These are phyloP conservation scores for Ambrosia trifida DNA, from an alignment of 129 eudicot species.

Conservation along the genomic window DNA sequence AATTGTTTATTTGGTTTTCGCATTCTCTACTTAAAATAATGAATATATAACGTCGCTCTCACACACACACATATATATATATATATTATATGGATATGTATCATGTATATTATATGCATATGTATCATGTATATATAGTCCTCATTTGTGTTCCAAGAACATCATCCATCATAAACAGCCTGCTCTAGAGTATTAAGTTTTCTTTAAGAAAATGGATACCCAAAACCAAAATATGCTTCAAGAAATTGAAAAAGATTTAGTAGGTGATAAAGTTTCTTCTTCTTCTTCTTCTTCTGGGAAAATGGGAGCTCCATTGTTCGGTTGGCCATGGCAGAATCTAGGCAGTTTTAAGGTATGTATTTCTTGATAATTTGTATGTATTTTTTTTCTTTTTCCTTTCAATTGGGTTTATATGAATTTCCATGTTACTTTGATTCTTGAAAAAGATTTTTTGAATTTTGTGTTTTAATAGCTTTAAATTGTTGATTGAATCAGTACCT, in stretches of 20 bases:
- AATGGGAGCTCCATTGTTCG: constrained; percentile 53
- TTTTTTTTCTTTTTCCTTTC: too few relatives aligned
- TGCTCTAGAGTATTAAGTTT: background rate
- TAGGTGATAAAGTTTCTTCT: constrained; percentile 26
- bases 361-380: background rate
- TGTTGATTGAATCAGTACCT: constrained; percentile 53
- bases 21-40: too few relatives aligned
- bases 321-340: constrained; percentile 88
- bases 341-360: constrained; percentile 58
- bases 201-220: constrained; percentile 28
- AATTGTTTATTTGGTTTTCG: too few relatives aligned
- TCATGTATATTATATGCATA: background rate
- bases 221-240: constrained; percentile 18
- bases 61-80: too few relatives aligned
- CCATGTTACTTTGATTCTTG: background rate
- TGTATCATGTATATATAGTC: constrained; percentile 14
- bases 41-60: too few relatives aligned
- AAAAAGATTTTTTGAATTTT: background rate
- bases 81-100: background rate
- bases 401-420: too few relatives aligned
- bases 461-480: background rate
- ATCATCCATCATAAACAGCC: too few relatives aligned
- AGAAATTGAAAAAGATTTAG: constrained; percentile 22
- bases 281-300: constrained; percentile 27
- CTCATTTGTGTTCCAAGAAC: constrained; percentile 17